These are phyloP conservation scores for Erythrophleum fordii DNA, from an alignment of 306 rosid genomes.

Conservation along the genomic window DNA sequence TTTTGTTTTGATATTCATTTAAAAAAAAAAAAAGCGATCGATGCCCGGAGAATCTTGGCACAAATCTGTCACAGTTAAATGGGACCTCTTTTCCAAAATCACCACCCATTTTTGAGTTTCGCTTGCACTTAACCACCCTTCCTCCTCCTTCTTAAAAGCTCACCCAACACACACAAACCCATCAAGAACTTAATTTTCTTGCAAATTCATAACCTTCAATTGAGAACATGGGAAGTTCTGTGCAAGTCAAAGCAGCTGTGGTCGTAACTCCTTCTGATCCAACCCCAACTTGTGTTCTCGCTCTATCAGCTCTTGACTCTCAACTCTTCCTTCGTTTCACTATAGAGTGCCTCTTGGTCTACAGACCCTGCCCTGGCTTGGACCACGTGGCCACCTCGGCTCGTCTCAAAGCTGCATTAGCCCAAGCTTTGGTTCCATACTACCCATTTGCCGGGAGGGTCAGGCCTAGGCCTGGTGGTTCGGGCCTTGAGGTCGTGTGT, in stretches of 20 bases:
- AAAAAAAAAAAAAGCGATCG: no score
- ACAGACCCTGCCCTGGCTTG: slow-evolving; percentile 41
- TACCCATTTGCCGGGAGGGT: slow-evolving; percentile 80
- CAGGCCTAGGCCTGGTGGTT: slow-evolving; percentile 39
- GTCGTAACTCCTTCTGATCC: slow-evolving; percentile 70
- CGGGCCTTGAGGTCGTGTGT: slow-evolving; percentile 70
- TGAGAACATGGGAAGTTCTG: slow-evolving; percentile 58
- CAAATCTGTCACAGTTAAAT: slow-evolving; percentile 74
- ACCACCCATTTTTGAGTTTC: background rate
- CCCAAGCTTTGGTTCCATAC: slow-evolving; percentile 65
- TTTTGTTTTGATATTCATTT: slow-evolving; percentile 57
- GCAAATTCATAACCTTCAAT: background rate
- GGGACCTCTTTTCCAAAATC: slow-evolving; percentile 45
- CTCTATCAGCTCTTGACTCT: slow-evolving; percentile 79
- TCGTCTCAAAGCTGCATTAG: slow-evolving; percentile 60
- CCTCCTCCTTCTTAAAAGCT: slow-evolving; percentile 3
- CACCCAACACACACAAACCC: background rate
- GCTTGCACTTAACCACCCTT: background rate
- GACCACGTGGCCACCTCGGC: slow-evolving; percentile 43
- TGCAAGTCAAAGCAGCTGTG: slow-evolving; percentile 60
- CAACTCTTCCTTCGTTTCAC: slow-evolving; percentile 93
- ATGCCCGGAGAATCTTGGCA: slow-evolving; percentile 74
- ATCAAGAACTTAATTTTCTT: background rate
- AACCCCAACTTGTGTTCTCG: slow-evolving; percentile 59
- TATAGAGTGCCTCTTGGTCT: slow-evolving; percentile 73